Evolutionary conservation across 352 stramenopile genomes (phyloP), one percentile per base, ranked within the genome.

Genomic region (Peronospora farinosa): DNA sequence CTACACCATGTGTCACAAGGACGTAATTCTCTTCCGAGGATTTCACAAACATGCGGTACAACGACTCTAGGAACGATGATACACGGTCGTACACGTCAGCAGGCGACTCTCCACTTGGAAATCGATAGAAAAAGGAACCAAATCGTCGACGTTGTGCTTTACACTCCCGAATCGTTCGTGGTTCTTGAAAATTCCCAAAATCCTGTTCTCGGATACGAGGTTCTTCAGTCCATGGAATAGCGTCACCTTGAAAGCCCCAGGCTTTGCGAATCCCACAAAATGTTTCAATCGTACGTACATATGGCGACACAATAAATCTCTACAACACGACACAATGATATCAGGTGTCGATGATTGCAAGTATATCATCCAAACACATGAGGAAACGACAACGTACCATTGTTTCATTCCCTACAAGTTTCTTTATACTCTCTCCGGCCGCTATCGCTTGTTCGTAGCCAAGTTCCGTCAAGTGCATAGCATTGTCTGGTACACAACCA

Each of bases 101-200:
- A 4, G 79, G 81, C 0, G 79, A 93, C 40, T 96, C 86, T 17
- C 86, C 86, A 33, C 86, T 91, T 15, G 86, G 84, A 43, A 95
- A 95, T 1, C 86, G 58, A 57, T 92, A 95, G 63, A 95, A 96
- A 51, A 96, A 96, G 19, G 76, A 82, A 13, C 84, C 83, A 57
- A 92, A 95, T 28, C 70, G 75, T 19, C 72, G 74, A 3, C 79
- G 76, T 43, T 91, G 78, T 11, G 66, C 48, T 48, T 93, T 91
- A 66, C 74, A 89, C 42, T 93, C 74, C 12, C 78, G 74, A 54
- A 93, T 91, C 38, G 86, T 86, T 23, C 75, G 50, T 3, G 79
- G 79, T 5, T 93, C 78, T 41, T 95, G 84, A 58, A 93, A 95
- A 47, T 96, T 96, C 47, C 82, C 86, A 72, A 95, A 96, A 48